Base-by-base conservation (phyloP, 2,329 filamentous ascomycete species). In the Incumbomyces lentus region DNA sequence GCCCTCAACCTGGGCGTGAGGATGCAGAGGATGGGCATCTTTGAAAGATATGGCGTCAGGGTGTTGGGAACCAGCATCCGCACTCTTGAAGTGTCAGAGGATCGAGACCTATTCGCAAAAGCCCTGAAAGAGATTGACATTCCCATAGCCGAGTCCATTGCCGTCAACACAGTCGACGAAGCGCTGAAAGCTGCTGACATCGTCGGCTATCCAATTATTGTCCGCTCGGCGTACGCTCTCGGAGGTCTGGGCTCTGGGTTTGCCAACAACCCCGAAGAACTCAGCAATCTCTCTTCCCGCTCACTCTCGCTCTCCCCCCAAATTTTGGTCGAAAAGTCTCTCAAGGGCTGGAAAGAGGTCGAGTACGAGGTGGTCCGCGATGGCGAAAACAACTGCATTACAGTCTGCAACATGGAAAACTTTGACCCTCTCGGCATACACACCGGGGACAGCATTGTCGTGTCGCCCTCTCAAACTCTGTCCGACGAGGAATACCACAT, bases 401-500 rank as follows among this genome's bases (percentile, higher is more conserved):
- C 90, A 2, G 90, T 96, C 58, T 96, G 90, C 76, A 96, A 93
- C 72, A 93, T 93, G 86, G 87, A 94, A 68, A 96, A 96, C 76
- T 96, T 96, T 60, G 92, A 96, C 62, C 92, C 92, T 55, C 79
- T 98, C 32, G 92, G 92, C 61, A 93, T 95, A 47, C 92, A 98
- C 69, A 98, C 92, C 39, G 92, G 92, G 70, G 92, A 98, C 74
- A 95, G 89, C 59, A 98, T 98, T 60, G 92, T 98, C 53, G 90
- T 96, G 50, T 92, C 92, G 34, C 92, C 92, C 41, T 92, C 85
- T 70, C 92, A 98, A 71, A 98, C 92, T 18, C 74, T 98, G 61
- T 94, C 86, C 61, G 92, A 98, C 59, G 92, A 96, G 73, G 92
- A 98, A 68, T 98, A 96, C 67, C 89, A 98, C 74, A 96, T 98